A percentile compares a stretch with the other conserved stretches of the same genome.
phyloP scores from a whole-genome alignment of 768 basidiomycete genomes.

The Leccinum fibrillosum region DNA sequence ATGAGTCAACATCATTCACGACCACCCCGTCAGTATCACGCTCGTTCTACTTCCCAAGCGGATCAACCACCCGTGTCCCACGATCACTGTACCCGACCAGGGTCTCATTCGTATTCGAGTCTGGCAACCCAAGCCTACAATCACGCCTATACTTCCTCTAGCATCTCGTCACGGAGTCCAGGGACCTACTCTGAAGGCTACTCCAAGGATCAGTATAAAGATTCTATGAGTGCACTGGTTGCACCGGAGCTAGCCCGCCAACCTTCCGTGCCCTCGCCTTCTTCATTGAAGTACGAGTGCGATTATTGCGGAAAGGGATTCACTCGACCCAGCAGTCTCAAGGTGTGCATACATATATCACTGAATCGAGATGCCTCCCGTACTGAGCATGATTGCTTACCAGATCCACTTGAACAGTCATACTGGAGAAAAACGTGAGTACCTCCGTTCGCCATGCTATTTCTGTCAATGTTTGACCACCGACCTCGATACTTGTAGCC shows the following conservation, averaged over 20 bases:
- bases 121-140: conserved; percentile 18
- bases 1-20: conserved; percentile 22
- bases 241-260: conserved; percentile 15
- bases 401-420: conserved; percentile 85
- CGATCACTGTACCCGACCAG: conserved; percentile 26
- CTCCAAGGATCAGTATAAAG: conserved; percentile 13
- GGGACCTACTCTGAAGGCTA: conserved; percentile 18
- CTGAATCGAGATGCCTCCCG: neutral
- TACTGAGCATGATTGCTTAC: conserved; percentile 27
- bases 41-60: conserved; percentile 28
- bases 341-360: conserved; percentile 39
- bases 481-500: conserved; percentile 39
- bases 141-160: conserved; percentile 13
- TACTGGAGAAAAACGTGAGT: conserved; percentile 81
- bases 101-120: conserved; percentile 26
- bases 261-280: conserved; percentile 24
- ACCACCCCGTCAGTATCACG: conserved; percentile 18
- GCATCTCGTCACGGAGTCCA: conserved; percentile 18
- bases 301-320: conserved; percentile 78
- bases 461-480: conserved; percentile 13
- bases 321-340: conserved; percentile 79
- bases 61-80: conserved; percentile 25
- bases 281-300: conserved; percentile 67
- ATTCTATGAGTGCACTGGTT: conserved; percentile 5
- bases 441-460: neutral